phyloP scores from a whole-genome alignment of 768 basidiomycete species.

The Macrolepiota albuminosa region DNA sequence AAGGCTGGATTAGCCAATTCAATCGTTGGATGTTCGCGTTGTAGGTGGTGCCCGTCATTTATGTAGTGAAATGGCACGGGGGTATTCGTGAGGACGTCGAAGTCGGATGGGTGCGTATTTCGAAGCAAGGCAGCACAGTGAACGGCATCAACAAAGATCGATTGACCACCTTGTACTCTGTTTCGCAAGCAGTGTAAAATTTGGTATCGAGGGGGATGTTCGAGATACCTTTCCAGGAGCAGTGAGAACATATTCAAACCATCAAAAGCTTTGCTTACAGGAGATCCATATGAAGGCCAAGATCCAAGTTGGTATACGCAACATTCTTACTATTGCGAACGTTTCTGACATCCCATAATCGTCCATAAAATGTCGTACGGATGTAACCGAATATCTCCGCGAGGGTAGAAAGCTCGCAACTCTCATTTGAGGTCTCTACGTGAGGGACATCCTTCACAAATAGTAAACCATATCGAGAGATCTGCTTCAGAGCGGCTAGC shows the following conservation, averaged over 20 bases:
- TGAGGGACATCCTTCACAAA: constrained; percentile 71
- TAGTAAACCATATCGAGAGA: constrained; percentile 67
- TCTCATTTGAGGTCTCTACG: constrained; percentile 48
- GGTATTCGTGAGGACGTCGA: constrained; percentile 51
- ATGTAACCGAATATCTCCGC: constrained; percentile 71
- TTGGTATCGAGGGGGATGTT: constrained; percentile 89
- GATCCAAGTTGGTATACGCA: constrained; percentile 87
- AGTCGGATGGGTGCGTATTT: constrained; percentile 41
- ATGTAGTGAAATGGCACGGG: constrained; percentile 88
- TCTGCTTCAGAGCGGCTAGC: constrained; percentile 59
- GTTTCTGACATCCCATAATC: constrained; percentile 84
- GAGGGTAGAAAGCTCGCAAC: constrained; percentile 65
- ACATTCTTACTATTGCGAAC: constrained; percentile 76
- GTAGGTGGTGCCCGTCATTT: constrained; percentile 84
- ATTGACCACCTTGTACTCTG: constrained; percentile 75
- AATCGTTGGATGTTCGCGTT: constrained; percentile 70
- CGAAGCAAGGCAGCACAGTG: constrained; percentile 55
- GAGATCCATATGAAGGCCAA: constrained; percentile 91
- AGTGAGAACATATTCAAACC: neutral
- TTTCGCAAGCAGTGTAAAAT: constrained; percentile 89
- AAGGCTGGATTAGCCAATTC: constrained; percentile 38
- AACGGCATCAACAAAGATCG: constrained; percentile 83
- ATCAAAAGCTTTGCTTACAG: constrained; percentile 46
- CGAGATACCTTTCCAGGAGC: constrained; percentile 64
- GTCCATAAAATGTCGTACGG: constrained; percentile 86